Evolutionary conservation across 176 grass and related monocot species (phyloP), one percentile per base, ranked within the genome.

Genomic region (Paspalum notatum): DNA sequence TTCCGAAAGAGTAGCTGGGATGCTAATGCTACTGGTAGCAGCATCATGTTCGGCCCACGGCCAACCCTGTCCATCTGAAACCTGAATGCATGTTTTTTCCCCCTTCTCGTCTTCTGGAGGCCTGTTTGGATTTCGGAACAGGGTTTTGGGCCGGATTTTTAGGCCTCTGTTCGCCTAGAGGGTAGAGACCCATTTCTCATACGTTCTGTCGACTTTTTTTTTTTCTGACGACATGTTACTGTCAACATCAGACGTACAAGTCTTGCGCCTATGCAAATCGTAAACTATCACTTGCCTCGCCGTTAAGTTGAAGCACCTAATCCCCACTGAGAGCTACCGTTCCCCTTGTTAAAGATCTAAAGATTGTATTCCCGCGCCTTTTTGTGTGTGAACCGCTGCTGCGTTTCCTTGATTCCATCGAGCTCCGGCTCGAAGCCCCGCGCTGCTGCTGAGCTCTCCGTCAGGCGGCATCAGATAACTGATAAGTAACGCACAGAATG

Each of bases 361-460:
- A 8, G 9, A 24, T 37, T 43, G 8, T 16, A 42, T 1, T 5
- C 12, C 16, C 11, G 10, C 14, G 9, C 1, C 0, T 22, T 22
- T 22, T 37, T 3, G 24, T 8, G 76, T 89, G 87, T 89, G 87
- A 89, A 85, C 54, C 16, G 70, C 11, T 9, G 24, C 18, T 38
- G 55, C 71, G 12, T 55, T 77, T 62, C 1, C 38, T 64, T 62
- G 82, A 89, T 85, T 66, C 81, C 75, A 20, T 67, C 14, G 37
- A 80, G 18, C 12, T 27, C 18, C 37, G 20, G 4, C n/a, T 0
- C 17, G 17, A 39, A 7, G 9, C 8, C 64, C 48, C 1, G 17
- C n/a, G n/a, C 24, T 38, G 71, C 11, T 71, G 45, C 55, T 53
- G 73, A 38, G 74, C 27, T 76, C 21, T 15, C 21, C 17, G 14